Evolutionary conservation across 225 moss, liverwort and hornwort genomes (phyloP).

Genomic region (Anthoceros angustus): DNA sequence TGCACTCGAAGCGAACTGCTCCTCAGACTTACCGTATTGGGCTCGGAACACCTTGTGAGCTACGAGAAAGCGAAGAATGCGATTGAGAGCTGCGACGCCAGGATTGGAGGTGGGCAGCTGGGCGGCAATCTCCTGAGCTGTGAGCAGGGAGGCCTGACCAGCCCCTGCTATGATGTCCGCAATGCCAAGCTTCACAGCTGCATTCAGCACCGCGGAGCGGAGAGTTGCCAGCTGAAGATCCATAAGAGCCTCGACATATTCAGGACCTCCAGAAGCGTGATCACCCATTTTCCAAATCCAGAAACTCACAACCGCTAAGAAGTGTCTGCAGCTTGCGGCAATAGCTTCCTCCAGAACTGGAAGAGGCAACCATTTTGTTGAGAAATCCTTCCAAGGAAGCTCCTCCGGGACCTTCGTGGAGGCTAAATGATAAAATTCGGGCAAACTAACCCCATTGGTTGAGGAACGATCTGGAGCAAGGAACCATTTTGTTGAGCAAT

Average conservation of each 20-base stretch:
- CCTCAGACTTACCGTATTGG: neutral
- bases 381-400: too few relatives aligned
- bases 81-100: conserved; percentile 13
- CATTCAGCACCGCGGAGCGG: conserved; percentile 8
- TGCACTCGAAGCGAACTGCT: neutral
- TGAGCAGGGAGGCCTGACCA: conserved; percentile 13
- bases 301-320: too few relatives aligned
- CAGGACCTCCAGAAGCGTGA: neutral
- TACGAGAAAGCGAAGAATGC: conserved; percentile 22
- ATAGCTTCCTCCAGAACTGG: too few relatives aligned
- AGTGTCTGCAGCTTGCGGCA: too few relatives aligned
- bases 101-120: conserved; percentile 13
- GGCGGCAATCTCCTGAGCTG: conserved; percentile 14
- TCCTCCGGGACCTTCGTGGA: too few relatives aligned
- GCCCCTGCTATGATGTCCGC: conserved; percentile 17
- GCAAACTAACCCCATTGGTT: too few relatives aligned
- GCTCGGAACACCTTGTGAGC: neutral
- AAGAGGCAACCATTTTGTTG: too few relatives aligned
- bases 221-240: neutral
- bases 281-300: too few relatives aligned
- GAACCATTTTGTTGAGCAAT: too few relatives aligned
- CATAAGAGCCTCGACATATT: neutral
- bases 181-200: conserved; percentile 16
- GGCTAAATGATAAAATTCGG: too few relatives aligned
- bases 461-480: too few relatives aligned